Evolutionary conservation across 2,329 filamentous ascomycete genomes (phyloP).

Genomic region (Cylindrodendrum hubeiense): DNA sequence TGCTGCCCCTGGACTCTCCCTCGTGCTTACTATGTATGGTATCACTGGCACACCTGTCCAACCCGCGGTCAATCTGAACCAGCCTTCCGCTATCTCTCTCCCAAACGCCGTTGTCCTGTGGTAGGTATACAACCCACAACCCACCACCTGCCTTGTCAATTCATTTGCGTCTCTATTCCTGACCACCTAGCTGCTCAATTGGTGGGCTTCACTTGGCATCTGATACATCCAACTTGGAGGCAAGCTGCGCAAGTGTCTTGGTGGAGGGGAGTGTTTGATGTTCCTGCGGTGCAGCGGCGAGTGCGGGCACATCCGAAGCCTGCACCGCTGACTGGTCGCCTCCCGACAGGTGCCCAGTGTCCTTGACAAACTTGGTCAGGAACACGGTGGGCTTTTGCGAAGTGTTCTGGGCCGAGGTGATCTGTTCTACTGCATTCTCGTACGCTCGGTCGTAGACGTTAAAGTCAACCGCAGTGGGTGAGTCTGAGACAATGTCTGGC

Average conservation of each 20-base stretch:
- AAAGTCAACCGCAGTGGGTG: conserved; percentile 85
- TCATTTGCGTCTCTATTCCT: not conserved
- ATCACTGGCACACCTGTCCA: conserved; percentile 24
- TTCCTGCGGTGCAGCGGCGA: conserved; percentile 11
- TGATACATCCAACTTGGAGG: conserved; percentile 37
- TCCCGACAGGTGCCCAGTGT: conserved; percentile 55
- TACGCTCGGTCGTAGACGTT: conserved; percentile 93
- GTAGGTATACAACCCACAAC: conserved; percentile 14
- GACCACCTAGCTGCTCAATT: conserved; percentile 7
- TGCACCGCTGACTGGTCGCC: conserved; percentile 48
- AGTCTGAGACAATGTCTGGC: conserved; percentile 78
- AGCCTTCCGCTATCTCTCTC: conserved; percentile 6
- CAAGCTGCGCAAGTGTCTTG: conserved; percentile 37
- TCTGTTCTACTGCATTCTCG: conserved; percentile 79
- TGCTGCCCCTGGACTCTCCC: not conserved
- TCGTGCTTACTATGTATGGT: conserved; percentile 16
- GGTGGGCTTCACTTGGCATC: conserved; percentile 22
- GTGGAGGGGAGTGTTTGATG: conserved; percentile 27
- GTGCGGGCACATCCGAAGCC: conserved; percentile 6
- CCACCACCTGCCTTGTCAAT: not conserved
- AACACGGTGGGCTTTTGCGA: conserved; percentile 59
- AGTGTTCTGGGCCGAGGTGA: conserved; percentile 59
- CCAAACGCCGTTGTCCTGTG: conserved; percentile 18
- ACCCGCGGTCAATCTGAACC: conserved; percentile 16
- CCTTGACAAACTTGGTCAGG: conserved; percentile 61